These are phyloP conservation scores for Nicotiana paniculata DNA, from an alignment of 257 asterid genomes.

Conservation along the genomic window DNA sequence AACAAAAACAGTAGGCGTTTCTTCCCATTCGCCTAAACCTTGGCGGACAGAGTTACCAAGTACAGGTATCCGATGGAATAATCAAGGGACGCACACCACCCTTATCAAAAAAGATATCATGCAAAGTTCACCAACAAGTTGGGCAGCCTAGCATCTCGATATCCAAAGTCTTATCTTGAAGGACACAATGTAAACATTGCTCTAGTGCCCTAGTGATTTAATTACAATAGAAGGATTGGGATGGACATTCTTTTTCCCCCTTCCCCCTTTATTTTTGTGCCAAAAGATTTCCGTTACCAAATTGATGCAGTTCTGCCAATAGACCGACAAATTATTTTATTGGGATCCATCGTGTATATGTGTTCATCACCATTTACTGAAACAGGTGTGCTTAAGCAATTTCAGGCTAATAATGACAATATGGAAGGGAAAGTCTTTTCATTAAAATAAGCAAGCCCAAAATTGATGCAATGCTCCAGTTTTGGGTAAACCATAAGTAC, in stretches of 20 bases:
- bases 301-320: not conserved
- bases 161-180: not conserved
- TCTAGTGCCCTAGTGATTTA: not conserved
- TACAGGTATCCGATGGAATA: no score
- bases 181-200: not conserved
- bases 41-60: no score
- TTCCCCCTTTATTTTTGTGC: not conserved
- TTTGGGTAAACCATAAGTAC: constrained; percentile 21
- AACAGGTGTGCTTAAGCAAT: not conserved
- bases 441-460: not conserved
- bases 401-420: not conserved
- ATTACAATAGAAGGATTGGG: not conserved
- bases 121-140: not conserved
- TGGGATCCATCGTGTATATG: not conserved
- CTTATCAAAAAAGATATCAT: not conserved
- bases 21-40: no score
- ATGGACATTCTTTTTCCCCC: not conserved
- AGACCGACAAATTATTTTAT: not conserved
- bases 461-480: not conserved
- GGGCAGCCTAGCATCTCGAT: not conserved
- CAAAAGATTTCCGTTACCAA: not conserved
- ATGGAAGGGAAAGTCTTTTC: not conserved
- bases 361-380: not conserved
- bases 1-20: no score
- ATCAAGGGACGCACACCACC: no score